Evolutionary conservation across 208 protist genomes (phyloP).

Genomic region (Kentomonas sorsogonicus): DNA sequence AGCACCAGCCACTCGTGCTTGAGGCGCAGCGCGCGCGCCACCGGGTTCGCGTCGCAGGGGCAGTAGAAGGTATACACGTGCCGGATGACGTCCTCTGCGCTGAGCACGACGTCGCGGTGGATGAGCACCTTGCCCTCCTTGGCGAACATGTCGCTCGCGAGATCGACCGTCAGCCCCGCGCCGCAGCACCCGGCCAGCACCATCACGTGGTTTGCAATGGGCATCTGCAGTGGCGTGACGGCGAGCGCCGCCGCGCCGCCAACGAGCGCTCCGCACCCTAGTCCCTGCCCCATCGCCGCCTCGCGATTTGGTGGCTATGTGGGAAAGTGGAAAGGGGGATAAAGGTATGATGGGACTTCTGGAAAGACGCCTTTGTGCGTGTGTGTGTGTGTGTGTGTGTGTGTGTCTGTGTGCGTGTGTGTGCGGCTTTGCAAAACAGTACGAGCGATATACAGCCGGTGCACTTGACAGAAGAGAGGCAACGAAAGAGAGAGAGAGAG

Average conservation of each 20-base stretch:
- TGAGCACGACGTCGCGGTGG: slow-evolving; percentile 79
- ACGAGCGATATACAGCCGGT: not conserved
- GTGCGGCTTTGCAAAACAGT: too few species aligned
- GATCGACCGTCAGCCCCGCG: slow-evolving; percentile 69
- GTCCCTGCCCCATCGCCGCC: slow-evolving; percentile 76
- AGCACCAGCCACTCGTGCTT: slow-evolving; percentile 90
- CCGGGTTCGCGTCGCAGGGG: slow-evolving; percentile 57
- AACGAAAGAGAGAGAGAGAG: slow-evolving; percentile 5
- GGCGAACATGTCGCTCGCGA: slow-evolving; percentile 75
- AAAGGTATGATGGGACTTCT: not conserved
- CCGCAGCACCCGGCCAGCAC: slow-evolving; percentile 49
- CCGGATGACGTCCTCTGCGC: slow-evolving; percentile 68
- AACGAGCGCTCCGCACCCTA: slow-evolving; percentile 57
- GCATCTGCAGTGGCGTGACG: slow-evolving; percentile 37
- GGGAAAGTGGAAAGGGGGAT: slow-evolving; percentile 8
- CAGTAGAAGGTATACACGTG: slow-evolving; percentile 90
- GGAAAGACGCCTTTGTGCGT: too few species aligned
- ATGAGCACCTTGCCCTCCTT: slow-evolving; percentile 79
- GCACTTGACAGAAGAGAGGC: not conserved
- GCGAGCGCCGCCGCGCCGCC: slow-evolving; percentile 59
- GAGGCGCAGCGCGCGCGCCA: slow-evolving; percentile 64
- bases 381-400: too few species aligned
- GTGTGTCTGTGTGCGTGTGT: too few species aligned
- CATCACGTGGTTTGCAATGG: slow-evolving; percentile 50
- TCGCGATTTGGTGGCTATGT: too few species aligned